Base-by-base conservation (phyloP, 106 monocot genomes). In the Dendrobium nobile region DNA sequence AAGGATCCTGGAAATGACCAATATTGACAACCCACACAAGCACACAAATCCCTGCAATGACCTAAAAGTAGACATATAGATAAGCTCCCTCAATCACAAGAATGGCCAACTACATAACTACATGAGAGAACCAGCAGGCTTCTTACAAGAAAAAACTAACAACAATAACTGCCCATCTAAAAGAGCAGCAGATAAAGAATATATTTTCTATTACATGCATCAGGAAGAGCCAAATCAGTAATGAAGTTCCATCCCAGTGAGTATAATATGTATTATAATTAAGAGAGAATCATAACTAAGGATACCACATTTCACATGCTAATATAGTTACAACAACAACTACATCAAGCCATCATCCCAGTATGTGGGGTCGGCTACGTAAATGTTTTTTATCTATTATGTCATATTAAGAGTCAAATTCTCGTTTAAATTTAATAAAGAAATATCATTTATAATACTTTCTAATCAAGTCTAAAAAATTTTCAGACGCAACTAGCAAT, bases 11-110 rank as follows among this genome's bases (percentile, higher is more conserved):
- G 78, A 99, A 99, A 85, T 99, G 99, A 17, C 99, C 99, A 87
- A 99, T 99, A 81, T 99, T 99, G 79, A 99, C 93, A 74, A 93
- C 82, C 99, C 99, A 99, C 33, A 99, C 99, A 82, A 99, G 93
- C 41, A 93, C 75, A 86, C 99, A 99, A 24, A 99, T 99, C 73
- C 99, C 99, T 68, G 99, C 99, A 84, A 99, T 99, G 72, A 99
- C 95, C 99, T 99, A 84, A 79, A 85, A 64, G 20, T 31, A 43
- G 58, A 22, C 27, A 70, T 4, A 72, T 67, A 31, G 24, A 68
- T 81, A 13, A 68, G 70, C 28, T 67, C 20, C 56, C 43, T 44
- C 4, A 65, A 78, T 22, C 67, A 75, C 19, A 37, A 64, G 17
- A 40, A 16, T 6, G 2, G 17, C 45, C 40, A n/a, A 72, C 18